These are phyloP conservation scores for Phytophthora capsici DNA, from an alignment of 352 stramenopile genomes.

Conservation along the genomic window DNA sequence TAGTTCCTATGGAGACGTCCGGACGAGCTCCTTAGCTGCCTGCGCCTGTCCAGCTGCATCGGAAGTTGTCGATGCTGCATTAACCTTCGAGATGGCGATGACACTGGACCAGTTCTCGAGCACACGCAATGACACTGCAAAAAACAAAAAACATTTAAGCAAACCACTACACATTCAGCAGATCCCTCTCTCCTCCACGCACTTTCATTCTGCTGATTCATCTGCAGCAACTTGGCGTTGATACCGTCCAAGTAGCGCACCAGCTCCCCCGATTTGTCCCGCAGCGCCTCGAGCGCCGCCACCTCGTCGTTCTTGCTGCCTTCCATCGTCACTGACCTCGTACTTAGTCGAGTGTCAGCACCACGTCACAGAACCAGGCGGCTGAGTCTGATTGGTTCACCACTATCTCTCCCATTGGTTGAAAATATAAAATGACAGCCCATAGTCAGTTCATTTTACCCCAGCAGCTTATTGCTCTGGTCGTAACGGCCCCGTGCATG, in stretches of 20 bases:
- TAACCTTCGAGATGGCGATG: conserved; percentile 73
- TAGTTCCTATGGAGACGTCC: conserved; percentile 49
- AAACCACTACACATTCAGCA: too few species aligned
- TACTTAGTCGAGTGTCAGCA: conserved; percentile 1
- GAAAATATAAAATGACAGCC: conserved; percentile 1
- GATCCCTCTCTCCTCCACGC: conserved; percentile 13
- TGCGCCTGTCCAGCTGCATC: conserved; percentile 13
- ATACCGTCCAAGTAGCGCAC: conserved; percentile 80
- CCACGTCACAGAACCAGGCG: conserved; percentile 24
- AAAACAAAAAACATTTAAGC: not conserved
- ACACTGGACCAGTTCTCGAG: conserved; percentile 87
- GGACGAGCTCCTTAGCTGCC: conserved; percentile 60
- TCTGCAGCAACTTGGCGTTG: conserved; percentile 72
- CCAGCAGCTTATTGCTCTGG: conserved; percentile 4
- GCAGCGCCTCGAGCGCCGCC: conserved; percentile 76
- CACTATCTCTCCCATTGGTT: conserved; percentile 15
- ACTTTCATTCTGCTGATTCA: conserved; percentile 88
- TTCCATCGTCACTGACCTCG: conserved; percentile 30
- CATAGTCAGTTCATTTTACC: conserved; percentile 25
- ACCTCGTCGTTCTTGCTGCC: conserved; percentile 79
- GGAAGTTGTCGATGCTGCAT: conserved; percentile 24
- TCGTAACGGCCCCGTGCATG: conserved; percentile 38
- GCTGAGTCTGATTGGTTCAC: conserved; percentile 12
- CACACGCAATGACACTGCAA: conserved; percentile 73
- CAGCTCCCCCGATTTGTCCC: conserved; percentile 78